phyloP scores from a whole-genome alignment of 2,329 filamentous ascomycete species.

The Trichoderma sp. region DNA sequence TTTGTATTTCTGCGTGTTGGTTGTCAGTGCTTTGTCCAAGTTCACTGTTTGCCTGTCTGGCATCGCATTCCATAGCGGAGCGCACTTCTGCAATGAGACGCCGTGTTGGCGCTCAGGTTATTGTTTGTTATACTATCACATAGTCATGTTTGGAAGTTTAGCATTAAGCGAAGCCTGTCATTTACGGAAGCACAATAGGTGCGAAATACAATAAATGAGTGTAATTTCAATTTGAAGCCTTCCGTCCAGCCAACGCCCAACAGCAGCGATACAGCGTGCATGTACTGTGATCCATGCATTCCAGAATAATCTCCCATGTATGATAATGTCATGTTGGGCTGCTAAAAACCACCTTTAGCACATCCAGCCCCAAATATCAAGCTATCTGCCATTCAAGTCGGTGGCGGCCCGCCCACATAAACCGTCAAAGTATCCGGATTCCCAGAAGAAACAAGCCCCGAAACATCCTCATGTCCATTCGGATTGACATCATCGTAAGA shows the following conservation, averaged over 20 bases:
- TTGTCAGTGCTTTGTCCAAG: background rate
- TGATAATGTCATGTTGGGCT: background rate
- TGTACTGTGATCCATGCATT: background rate
- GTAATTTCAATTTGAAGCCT: background rate
- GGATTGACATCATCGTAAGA: slow-evolving; percentile 71
- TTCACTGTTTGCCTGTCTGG: background rate
- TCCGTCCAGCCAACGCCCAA: background rate
- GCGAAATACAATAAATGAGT: background rate
- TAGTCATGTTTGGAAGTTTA: background rate
- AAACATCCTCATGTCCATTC: slow-evolving; percentile 57
- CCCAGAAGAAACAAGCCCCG: slow-evolving; percentile 40
- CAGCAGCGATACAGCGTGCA: background rate
- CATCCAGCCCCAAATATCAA: background rate
- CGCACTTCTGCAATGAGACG: background rate
- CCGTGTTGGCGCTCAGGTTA: background rate
- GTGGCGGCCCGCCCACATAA: slow-evolving; percentile 34
- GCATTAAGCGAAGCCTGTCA: background rate
- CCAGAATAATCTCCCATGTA: background rate
- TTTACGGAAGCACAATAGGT: background rate
- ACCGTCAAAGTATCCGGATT: slow-evolving; percentile 37
- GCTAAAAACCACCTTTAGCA: background rate
- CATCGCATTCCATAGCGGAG: background rate
- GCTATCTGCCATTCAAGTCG: background rate
- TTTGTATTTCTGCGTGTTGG: background rate
- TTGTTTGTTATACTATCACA: slow-evolving; percentile 1